These are phyloP conservation scores for Pichia sp. DNA, from an alignment of 1,139 yeast genomes.

Conservation along the genomic window DNA sequence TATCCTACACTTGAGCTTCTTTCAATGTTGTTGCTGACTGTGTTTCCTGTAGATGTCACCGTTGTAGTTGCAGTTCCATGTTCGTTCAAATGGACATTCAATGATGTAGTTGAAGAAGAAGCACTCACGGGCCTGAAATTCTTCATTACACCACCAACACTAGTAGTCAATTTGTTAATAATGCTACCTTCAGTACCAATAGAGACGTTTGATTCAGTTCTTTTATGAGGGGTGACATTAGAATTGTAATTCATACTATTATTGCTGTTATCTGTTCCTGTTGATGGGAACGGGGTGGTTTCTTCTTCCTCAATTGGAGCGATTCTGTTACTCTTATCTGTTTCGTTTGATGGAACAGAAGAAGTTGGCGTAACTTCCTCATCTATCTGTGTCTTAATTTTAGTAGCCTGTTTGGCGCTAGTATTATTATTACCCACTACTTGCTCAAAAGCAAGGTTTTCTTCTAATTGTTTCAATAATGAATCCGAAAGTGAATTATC, in stretches of 20 bases:
- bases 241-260: background rate
- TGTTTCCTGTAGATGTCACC: conserved; percentile 1
- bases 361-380: background rate
- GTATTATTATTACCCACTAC: background rate
- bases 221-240: background rate
- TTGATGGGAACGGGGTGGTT: conserved; percentile 6
- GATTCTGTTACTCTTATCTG: background rate
- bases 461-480: conserved; percentile 27
- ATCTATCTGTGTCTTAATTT: background rate
- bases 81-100: conserved; percentile 20
- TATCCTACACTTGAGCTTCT: conserved; percentile 5
- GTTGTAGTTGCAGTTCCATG: background rate
- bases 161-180: conserved; percentile 27
- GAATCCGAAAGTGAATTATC: conserved; percentile 17
- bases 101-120: conserved; percentile 28
- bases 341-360: background rate
- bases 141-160: conserved; percentile 34
- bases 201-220: conserved; percentile 12
- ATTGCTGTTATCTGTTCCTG: background rate
- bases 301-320: background rate
- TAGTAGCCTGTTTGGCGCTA: background rate
- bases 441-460: conserved; percentile 25
- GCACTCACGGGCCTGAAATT: conserved; percentile 31
- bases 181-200: conserved; percentile 30
- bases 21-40: conserved; percentile 4